Conservation (phyloP, 1,284 basidiomycete species). For the Microbotryum lychnidis-dioicae region DNA sequence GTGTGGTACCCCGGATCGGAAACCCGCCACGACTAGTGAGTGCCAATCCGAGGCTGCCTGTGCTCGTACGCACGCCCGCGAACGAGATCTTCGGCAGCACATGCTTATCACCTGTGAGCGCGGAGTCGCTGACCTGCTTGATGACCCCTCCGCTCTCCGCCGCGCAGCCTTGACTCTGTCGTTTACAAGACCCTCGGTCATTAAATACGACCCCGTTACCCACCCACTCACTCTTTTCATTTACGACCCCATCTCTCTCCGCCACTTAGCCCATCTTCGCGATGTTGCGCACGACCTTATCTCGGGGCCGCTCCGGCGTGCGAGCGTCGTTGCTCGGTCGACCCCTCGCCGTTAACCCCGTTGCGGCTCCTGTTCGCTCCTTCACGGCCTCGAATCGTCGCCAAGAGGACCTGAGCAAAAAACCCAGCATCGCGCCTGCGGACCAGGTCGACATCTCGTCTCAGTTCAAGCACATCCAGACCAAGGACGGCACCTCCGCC, state of each 20-base stretch:
- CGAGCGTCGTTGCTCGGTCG: constrained; percentile 5
- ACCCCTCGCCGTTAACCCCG: constrained; percentile 2
- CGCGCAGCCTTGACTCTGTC: constrained; percentile 23
- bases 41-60: constrained; percentile 6
- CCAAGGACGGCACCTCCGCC: constrained; percentile 27
- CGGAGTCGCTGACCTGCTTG: background rate
- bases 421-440: constrained; percentile 8
- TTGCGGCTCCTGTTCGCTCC: constrained; percentile 1
- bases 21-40: constrained; percentile 16
- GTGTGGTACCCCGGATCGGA: constrained; percentile 19
- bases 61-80: background rate
- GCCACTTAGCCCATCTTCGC: background rate
- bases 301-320: constrained; percentile 14
- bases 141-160: too few species aligned
- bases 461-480: constrained; percentile 33
- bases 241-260: background rate
- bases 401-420: constrained; percentile 14
- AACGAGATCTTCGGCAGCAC: background rate
- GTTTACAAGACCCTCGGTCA: constrained; percentile 27
- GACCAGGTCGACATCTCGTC: constrained; percentile 30
- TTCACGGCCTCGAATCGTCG: constrained; percentile 17
- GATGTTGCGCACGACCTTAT: constrained; percentile 29
- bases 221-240: too few species aligned
- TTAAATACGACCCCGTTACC: background rate
- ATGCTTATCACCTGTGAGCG: background rate